Evolutionary conservation across 129 eudicot genomes (phyloP).

Genomic region (Scalesia atractyloides): DNA sequence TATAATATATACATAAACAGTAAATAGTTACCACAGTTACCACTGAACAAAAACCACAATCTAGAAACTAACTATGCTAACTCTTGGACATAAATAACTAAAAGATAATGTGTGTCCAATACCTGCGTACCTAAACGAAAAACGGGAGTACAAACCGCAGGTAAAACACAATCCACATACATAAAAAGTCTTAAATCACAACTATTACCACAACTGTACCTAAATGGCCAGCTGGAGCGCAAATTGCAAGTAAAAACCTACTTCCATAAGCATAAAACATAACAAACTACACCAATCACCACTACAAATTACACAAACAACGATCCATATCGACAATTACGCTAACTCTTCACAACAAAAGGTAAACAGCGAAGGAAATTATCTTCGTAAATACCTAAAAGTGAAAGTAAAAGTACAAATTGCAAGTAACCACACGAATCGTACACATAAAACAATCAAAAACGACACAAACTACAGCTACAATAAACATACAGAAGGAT

Average conservation of each 20-base stretch:
- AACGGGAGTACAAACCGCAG: not conserved
- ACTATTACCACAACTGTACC: not conserved
- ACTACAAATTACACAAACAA: not conserved
- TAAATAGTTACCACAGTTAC: not conserved
- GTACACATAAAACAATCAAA: not conserved
- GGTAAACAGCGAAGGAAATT: not conserved
- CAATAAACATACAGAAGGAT: constrained; percentile 14
- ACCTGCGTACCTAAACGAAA: not conserved
- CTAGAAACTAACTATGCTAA: not conserved
- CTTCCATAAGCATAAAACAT: not conserved
- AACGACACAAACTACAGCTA: not conserved
- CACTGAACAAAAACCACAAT: constrained; percentile 3
- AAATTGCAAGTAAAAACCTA: not conserved
- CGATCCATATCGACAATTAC: not conserved
- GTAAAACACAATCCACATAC: not conserved
- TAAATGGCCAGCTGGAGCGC: not conserved
- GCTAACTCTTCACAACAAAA: not conserved
- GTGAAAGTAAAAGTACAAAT: not conserved
- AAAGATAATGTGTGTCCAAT: not conserved
- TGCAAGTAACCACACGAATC: constrained; percentile 6
- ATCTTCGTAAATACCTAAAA: not conserved
- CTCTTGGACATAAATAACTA: not conserved
- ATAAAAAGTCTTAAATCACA: not conserved
- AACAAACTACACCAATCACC: not conserved
- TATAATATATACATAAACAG: no score